Percentiles rank a stretch among this genome's conserved stretches.
These are phyloP conservation scores for Xylaria sp. DNA, from an alignment of 2,329 filamentous ascomycete species.

Conservation along the genomic window DNA sequence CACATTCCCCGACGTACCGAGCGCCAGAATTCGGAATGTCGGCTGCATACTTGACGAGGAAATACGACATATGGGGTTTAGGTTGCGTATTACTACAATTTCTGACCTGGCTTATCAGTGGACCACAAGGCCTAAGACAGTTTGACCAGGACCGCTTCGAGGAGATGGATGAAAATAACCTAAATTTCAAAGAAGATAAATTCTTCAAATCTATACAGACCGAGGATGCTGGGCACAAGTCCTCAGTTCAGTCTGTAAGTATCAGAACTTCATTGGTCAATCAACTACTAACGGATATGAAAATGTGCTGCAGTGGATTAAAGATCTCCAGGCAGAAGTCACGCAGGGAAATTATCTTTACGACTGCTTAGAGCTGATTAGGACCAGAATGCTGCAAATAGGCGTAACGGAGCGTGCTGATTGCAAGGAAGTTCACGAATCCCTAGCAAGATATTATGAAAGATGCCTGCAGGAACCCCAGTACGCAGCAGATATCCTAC, in stretches of 20 bases:
- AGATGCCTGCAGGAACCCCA: constrained; percentile 4
- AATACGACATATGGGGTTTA: constrained; percentile 32
- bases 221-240: background rate
- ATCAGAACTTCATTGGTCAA: background rate
- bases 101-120: constrained; percentile 31
- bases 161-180: constrained; percentile 12
- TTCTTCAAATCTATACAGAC: constrained; percentile 3
- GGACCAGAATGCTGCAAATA: constrained; percentile 18
- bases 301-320: constrained; percentile 1
- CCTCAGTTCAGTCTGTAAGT: background rate
- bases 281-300: background rate
- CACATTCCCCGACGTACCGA: constrained; percentile 27
- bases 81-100: constrained; percentile 31
- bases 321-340: background rate
- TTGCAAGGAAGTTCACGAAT: constrained; percentile 21
- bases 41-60: constrained; percentile 18
- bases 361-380: constrained; percentile 29
- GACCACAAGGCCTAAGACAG: constrained; percentile 13
- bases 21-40: constrained; percentile 26
- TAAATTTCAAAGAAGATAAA: constrained; percentile 24
- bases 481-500: constrained; percentile 9
- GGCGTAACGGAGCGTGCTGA: constrained; percentile 6
- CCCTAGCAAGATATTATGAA: constrained; percentile 3
- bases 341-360: constrained; percentile 22
- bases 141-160: constrained; percentile 20